Percentiles rank a stretch among this genome's conserved stretches.
phyloP scores from a whole-genome alignment of 2,329 filamentous ascomycete genomes.

The Monilinia fructigena region DNA sequence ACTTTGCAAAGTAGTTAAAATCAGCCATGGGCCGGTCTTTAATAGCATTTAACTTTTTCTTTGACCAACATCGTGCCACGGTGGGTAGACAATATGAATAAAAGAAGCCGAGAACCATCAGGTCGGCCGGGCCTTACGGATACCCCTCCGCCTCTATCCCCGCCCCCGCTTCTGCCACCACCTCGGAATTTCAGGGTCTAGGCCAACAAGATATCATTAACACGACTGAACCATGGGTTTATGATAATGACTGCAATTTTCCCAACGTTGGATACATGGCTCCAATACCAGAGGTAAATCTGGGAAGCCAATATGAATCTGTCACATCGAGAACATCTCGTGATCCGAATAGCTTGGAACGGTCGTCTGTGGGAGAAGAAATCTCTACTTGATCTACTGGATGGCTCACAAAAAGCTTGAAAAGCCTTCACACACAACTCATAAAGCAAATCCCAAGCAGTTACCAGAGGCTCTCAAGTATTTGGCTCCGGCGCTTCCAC shows the following conservation, averaged over 20 bases:
- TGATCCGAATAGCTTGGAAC: slow-evolving; percentile 15
- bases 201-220: slow-evolving; percentile 10
- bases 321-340: neutral
- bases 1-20: slow-evolving; percentile 12
- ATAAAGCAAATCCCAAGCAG: slow-evolving; percentile 5
- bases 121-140: slow-evolving; percentile 10
- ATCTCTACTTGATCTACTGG: slow-evolving; percentile 15
- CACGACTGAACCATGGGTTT: slow-evolving; percentile 14
- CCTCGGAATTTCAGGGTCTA: neutral
- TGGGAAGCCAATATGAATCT: neutral
- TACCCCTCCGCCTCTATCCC: slow-evolving; percentile 10
- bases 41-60: neutral
- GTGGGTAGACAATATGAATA: slow-evolving; percentile 5
- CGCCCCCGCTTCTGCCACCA: slow-evolving; percentile 4
- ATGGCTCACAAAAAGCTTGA: neutral
- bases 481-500: slow-evolving; percentile 7
- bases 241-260: neutral
- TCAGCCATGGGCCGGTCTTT: slow-evolving; percentile 4
- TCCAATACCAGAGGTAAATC: neutral
- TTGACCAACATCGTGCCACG: neutral
- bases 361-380: slow-evolving; percentile 13
- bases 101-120: slow-evolving; percentile 3
- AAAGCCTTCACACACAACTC: neutral
- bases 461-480: slow-evolving; percentile 22
- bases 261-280: neutral